Evolutionary conservation across 352 stramenopile species (phyloP), one percentile per base, ranked within the genome.

Genomic region (Phytophthora hybrid): DNA sequence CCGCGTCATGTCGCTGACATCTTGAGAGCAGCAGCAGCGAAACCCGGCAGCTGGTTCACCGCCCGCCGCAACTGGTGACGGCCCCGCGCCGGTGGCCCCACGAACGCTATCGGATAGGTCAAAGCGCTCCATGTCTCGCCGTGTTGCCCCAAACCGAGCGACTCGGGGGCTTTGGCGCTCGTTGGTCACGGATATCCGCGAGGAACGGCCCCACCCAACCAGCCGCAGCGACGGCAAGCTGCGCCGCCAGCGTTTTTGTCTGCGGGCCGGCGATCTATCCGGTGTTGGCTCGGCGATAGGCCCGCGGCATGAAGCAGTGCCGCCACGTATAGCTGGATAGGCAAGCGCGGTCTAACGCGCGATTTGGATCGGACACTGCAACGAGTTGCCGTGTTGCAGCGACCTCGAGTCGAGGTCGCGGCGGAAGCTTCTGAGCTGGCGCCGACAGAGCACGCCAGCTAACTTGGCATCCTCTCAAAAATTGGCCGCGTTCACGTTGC

Each of bases 1-100:
- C 77, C 67, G 65, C 46, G 61, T 76, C 70, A 73, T 81, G 74
- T 78, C 74, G 66, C 74, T 68, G 66, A 64, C 56, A 81, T 73
- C 74, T 73, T 64, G 49, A 67, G 63, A 78, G 54, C 34, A 71
- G 54, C 46, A 58, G 59, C 70, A 61, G 51, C 53, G 62, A 70
- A 74, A 69, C 26, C 49, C 52, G n/a, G 59, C 59, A 73, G 31
- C 64, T 69, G 66, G 49, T n/a, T 41, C 23, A 18, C 5, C 54
- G n/a, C n/a, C n/a, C n/a, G 55, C 34, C 61, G 55, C 62, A 71
- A 71, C 60, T 56, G 18, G 52, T 69, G 63, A 70, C 63, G 11
- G 51, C 34, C 19, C 14, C 39, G 55, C 37, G 23, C n/a, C 21
- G 11, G 37, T 14, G 21, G 6, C 34, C 54, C 56, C 54, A 70